Base-by-base conservation (phyloP, 805 yeast species). In the Candida sonorensis region DNA sequence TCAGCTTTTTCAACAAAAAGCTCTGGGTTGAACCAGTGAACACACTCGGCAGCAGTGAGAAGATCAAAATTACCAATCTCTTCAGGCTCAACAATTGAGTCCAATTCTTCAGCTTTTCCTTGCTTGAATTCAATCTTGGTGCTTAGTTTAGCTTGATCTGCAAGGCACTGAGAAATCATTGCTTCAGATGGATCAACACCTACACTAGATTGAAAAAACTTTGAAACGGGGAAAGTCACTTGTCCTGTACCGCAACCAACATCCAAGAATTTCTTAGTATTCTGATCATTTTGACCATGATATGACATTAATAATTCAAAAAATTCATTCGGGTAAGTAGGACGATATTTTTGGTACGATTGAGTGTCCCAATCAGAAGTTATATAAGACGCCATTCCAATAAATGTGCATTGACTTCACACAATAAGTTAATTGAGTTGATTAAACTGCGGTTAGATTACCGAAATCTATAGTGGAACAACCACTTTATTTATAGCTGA, bases 161-260 rank as follows among this genome's bases (percentile, higher is more conserved):
- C n/a, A n/a, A n/a, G n/a, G n/a, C n/a, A 6, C 80, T 58, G 50
- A 2, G 53, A 50, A 10, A 80, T 59, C 90, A 81, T 81, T 2
- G 57, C 57, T 1, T 49, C 50, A 0, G 85, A 75, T 3, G 71
- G 59, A 50, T 83, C 94, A 1, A 76, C 60, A 1, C 90, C 94
- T 17, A 76, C 58, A 1, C 75, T 73, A 13, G 55, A 41, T n/a
- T 62, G 50, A 43, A 77, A 75, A 30, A 59, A 52, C 1, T 55
- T 41, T 4, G 66, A 44, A 23, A 79, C 48, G 26, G 75, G 72
- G 36, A 68, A 62, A 0, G 88, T 69, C 1, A 80, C 90, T 39
- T 75, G 75, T 0, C 94, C 94, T 0, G 92, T 72, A 0, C 94
- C 94, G 53, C 87, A 80, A 0, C 92, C 94, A 4, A 80, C 58